Evolutionary conservation across 148 eudicot genomes (phyloP), one percentile per base, ranked within the genome.

Genomic region (Chenopodium quinoa): DNA sequence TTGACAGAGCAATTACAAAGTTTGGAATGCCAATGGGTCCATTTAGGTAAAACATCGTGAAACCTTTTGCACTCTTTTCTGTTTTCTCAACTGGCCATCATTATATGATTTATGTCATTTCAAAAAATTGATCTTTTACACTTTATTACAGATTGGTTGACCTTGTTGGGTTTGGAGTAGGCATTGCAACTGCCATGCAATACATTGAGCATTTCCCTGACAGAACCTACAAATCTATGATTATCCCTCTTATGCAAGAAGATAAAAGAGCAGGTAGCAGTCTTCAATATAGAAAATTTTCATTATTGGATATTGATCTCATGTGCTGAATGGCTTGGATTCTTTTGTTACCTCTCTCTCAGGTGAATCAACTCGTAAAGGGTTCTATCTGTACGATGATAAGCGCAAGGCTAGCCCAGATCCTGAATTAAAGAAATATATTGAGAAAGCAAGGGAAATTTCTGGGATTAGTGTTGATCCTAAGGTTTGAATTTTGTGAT

Each of bases 11-110:
- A 47, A 89, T 92, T 27, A 88, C 92, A 82, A 95, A 95, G 78
- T 95, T 93, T 75, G 98, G 98, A 84, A 95, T 95, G 98, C 93
- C 97, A 62, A 92, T 95, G 94, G 98, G 98, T 48, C 97, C 97
- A n/a, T 92, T 95, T 83, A 92, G 98, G 96, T 94, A 88, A 69
- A 34, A 14, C 25, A 70, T 20, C 29, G 27, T 66, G 4, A 50
- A 62, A 34, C n/a, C 31, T 67, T 2, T 40, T 40, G 44, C 22
- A 23, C 27, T 75, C 17, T 19, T 1, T 60, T 22, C 22, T 69
- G 1, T 60, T 23, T 77, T 16, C 27, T 73, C 56, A 19, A 32
- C n/a, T 82, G 20, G 77, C 67, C 58, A 75, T 65, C 31, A 34
- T 29, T 75, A 14, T 76, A 23, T 14, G 58, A 32, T 14, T 67